phyloP scores from a whole-genome alignment of 2,329 filamentous ascomycete species.

The Calycina marina region DNA sequence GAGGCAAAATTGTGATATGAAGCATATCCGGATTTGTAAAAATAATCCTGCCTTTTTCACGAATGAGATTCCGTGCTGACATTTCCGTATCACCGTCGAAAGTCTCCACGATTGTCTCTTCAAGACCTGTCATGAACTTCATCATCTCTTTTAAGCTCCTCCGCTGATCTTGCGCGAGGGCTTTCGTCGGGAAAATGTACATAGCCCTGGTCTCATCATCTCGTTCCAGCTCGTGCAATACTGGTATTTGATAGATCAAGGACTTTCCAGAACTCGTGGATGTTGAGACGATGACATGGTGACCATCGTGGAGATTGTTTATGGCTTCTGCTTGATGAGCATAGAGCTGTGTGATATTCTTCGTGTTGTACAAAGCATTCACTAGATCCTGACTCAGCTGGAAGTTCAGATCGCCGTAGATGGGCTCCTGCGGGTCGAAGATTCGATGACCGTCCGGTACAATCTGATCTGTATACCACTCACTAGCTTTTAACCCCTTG shows the following conservation, averaged over 20 bases:
- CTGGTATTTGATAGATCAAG: slow-evolving; percentile 92
- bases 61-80: slow-evolving; percentile 59
- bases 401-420: slow-evolving; percentile 76
- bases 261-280: slow-evolving; percentile 96
- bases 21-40: slow-evolving; percentile 99
- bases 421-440: slow-evolving; percentile 69
- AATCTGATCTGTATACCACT: slow-evolving; percentile 88
- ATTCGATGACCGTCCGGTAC: slow-evolving; percentile 86
- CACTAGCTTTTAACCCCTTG: slow-evolving; percentile 61
- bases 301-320: slow-evolving; percentile 68
- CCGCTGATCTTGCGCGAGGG: slow-evolving; percentile 85
- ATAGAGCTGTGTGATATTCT: slow-evolving; percentile 73
- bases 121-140: slow-evolving; percentile 62
- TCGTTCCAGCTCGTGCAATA: slow-evolving; percentile 71
- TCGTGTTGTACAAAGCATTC: slow-evolving; percentile 91
- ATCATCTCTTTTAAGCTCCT: slow-evolving; percentile 78
- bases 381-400: slow-evolving; percentile 78
- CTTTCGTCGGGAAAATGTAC: slow-evolving; percentile 98
- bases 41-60: slow-evolving; percentile 81
- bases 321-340: slow-evolving; percentile 89
- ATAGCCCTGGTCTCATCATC: slow-evolving; percentile 69
- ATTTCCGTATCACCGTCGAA: slow-evolving; percentile 94
- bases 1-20: slow-evolving; percentile 82
- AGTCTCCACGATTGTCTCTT: slow-evolving; percentile 70
- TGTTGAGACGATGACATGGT: slow-evolving; percentile 83